Base-by-base conservation (phyloP, 164 flowering plant genomes). In the Litsea cubeba region DNA sequence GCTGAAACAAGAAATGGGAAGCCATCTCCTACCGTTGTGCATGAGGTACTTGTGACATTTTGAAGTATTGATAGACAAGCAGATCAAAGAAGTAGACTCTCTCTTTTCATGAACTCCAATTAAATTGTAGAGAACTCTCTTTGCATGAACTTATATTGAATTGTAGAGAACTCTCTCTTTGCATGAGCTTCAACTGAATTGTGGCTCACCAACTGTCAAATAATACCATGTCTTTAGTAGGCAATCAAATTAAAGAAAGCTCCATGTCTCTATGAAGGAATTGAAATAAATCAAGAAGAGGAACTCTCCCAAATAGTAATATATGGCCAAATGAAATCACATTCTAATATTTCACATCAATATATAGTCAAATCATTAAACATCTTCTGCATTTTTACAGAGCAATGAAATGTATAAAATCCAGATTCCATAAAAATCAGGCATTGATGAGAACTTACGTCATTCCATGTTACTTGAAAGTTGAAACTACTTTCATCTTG, bases 1-100 rank as follows among this genome's bases (percentile, higher is more conserved):
- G 72, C 75, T 23, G 90, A 90, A 66, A 84, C 83, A 40, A 82
- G 83, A 74, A 84, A 83, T 70, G 95, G 89, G 69, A 93, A 90
- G 78, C 94, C 95, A 69, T 80, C 94, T 74, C 91, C 96, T 3
- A 80, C 88, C 46, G 79, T 82, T 68, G 90, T 92, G 64, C 95
- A 90, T 78, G 97, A 94, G 91, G 98, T 92, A 84, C 22, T 17
- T 69, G 22, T 57, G 20, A 14, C 10, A 35, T 35, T 35, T 35
- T 35, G 46, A 35, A 35, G 46, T 7, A 40, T 40, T 24, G 63
- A n/a, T 7, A 58, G 22, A 58, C n/a, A 58, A n/a, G 62, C 46
- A 40, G 46, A 40, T 40, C 10, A 5, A 40, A 35, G 1, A 6
- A 40, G 11, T 40, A 40, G 10, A 40, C 46, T 8, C 10, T 7